Evolutionary conservation across 2,329 filamentous ascomycete genomes (phyloP).

Genomic region (Alternaria sp.): DNA sequence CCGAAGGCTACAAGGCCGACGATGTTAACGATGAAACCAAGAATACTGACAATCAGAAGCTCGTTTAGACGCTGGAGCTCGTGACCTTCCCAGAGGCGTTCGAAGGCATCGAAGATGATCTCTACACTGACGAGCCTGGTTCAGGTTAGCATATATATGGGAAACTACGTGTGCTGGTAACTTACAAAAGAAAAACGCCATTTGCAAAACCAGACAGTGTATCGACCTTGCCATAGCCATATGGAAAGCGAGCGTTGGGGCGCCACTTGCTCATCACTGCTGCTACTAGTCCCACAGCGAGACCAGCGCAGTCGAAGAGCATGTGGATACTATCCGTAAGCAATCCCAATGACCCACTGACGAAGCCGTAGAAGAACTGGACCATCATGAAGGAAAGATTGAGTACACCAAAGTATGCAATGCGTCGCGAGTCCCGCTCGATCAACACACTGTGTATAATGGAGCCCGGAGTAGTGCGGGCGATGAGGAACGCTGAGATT

Average conservation of each 20-base stretch:
- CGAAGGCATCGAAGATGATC: constrained; percentile 93
- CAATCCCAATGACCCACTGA: constrained; percentile 92
- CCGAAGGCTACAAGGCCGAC: constrained; percentile 89
- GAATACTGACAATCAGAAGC: constrained; percentile 84
- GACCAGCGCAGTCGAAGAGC: constrained; percentile 96
- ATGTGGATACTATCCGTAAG: constrained; percentile 98
- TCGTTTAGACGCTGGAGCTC: constrained; percentile 86
- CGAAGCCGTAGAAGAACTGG: constrained; percentile 91
- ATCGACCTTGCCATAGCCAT: constrained; percentile 96
- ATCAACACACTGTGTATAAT: constrained; percentile 84
- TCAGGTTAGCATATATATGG: constrained; percentile 17
- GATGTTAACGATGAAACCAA: constrained; percentile 88
- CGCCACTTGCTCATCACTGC: constrained; percentile 98
- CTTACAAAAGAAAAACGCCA: constrained; percentile 89
- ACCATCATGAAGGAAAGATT: constrained; percentile 96
- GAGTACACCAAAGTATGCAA: constrained; percentile 95
- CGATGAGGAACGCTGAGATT: constrained; percentile 77
- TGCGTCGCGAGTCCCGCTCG: constrained; percentile 91
- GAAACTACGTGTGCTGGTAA: not conserved
- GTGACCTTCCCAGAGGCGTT: constrained; percentile 82
- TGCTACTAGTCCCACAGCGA: constrained; percentile 88
- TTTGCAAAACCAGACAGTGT: constrained; percentile 96
- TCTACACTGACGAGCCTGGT: constrained; percentile 87
- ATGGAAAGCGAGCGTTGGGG: constrained; percentile 85
- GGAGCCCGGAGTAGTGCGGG: constrained; percentile 73